Conservation (phyloP, 768 basidiomycete species). For the Trichaptum fuscoviolaceum region DNA sequence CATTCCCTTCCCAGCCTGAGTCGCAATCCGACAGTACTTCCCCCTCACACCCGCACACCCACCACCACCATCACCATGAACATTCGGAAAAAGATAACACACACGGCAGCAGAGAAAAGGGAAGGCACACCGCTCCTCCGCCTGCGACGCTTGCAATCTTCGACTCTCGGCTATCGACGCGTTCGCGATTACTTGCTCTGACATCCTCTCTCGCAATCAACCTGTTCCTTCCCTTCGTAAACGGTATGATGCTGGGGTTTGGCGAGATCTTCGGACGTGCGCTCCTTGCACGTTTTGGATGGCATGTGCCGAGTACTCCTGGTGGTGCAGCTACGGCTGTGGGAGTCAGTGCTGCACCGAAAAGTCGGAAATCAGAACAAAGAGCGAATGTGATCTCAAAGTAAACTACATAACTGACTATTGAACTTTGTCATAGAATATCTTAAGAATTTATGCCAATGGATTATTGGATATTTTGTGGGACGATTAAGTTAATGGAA, state of each 20-base stretch:
- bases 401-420: neutral
- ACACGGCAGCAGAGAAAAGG: slow-evolving; percentile 1
- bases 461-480: neutral
- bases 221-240: slow-evolving; percentile 80
- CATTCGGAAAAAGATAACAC: slow-evolving; percentile 5
- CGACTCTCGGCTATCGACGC: slow-evolving; percentile 57
- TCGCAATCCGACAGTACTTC: slow-evolving; percentile 31
- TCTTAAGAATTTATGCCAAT: neutral
- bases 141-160: slow-evolving; percentile 68
- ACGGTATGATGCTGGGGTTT: slow-evolving; percentile 95
- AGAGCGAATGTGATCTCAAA: neutral
- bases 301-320: slow-evolving; percentile 12
- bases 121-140: slow-evolving; percentile 19
- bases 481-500: neutral
- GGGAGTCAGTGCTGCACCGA: slow-evolving; percentile 11
- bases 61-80: slow-evolving; percentile 19
- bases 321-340: slow-evolving; percentile 12
- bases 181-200: slow-evolving; percentile 63
- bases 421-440: neutral
- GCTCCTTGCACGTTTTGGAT: slow-evolving; percentile 26
- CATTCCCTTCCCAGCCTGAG: slow-evolving; percentile 60
- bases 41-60: slow-evolving; percentile 14
- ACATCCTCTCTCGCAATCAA: slow-evolving; percentile 79
- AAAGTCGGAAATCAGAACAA: neutral
- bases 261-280: slow-evolving; percentile 76